Evolutionary conservation across 1,139 yeast species (phyloP), one percentile per base, ranked within the genome.

Genomic region (Pichia sp.): DNA sequence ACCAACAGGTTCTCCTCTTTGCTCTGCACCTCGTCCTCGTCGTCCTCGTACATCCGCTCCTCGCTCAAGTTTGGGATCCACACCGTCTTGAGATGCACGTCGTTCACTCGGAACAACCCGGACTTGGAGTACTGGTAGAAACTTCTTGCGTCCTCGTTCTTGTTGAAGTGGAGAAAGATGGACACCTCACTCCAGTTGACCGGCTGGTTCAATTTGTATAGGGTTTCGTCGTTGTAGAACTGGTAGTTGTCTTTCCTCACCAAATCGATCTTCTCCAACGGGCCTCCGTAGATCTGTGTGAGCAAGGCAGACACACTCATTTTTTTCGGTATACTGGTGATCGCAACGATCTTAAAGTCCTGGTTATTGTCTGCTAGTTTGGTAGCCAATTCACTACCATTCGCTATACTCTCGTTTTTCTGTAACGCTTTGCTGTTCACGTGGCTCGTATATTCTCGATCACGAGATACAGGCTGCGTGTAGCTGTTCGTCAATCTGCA

Each of bases 261-360:
- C 26, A 63, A 26, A 45, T 55, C 60, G 28, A 85, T 64, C 55
- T 74, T 75, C 58, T 85, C 90, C 45, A 87, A 68, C 0, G 93
- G 89, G 0, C 96, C 96, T 0, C 96, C 95, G 60, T 76, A 71
- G 0, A 86, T 72, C 57, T 83, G 87, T 1, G 81, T 67, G 18
- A 87, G 60, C 12, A 86, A 66, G 36, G 80, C 71, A 28, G 72
- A 73, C 5, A 82, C 58, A 7, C 87, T 83, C 5, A 74, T 70
- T 28, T 64, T 60, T 0, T 59, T 57, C 0, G 79, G 76, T 18
- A 79, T 66, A 40, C 70, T 68, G 7, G 65, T 64, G 8, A 77
- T 59, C 28, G 68, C 63, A 13, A 75, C 60, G 26, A 68, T 49
- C 22, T 30, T 48, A 30, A 45, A 48, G 51, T 25, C 60, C 50